These are phyloP conservation scores for Ogataea pilisensis DNA, from an alignment of 805 yeast species.

Conservation along the genomic window DNA sequence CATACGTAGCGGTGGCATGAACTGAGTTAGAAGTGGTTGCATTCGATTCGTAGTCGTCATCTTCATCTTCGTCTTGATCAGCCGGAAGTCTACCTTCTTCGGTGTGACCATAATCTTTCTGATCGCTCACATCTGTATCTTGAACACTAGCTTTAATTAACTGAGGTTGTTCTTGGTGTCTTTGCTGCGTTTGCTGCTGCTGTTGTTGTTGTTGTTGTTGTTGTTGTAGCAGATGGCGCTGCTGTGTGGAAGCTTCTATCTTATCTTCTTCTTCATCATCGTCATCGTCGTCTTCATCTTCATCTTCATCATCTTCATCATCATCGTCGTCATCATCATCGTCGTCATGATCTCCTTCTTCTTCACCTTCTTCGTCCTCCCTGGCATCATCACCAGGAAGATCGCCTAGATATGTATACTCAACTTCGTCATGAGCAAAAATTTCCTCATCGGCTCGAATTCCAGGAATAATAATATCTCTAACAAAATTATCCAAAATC, in stretches of 20 bases:
- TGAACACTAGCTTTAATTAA: background rate
- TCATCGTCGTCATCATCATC: conserved; percentile 30
- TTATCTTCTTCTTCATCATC: background rate
- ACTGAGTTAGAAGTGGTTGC: too few relatives aligned
- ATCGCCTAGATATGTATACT: conserved; percentile 66
- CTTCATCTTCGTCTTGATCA: conserved; percentile 18
- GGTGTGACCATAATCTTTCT: conserved; percentile 17
- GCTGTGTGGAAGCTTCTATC: background rate
- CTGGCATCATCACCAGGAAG: conserved; percentile 46
- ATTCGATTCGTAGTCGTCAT: conserved; percentile 15
- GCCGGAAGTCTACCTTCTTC: conserved; percentile 21
- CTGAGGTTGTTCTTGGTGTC: background rate
- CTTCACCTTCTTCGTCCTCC: conserved; percentile 19
- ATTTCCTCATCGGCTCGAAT: conserved; percentile 39
- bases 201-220: conserved; percentile 1
- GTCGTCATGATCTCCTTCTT: conserved; percentile 1
- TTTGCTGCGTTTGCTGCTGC: conserved; percentile 2
- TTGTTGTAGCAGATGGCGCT: background rate
- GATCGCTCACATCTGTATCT: conserved; percentile 12
- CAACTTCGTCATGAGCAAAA: conserved; percentile 33
- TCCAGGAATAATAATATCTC: conserved; percentile 43
- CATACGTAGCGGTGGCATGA: too few relatives aligned
- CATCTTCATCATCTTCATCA: too few relatives aligned
- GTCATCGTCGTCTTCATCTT: conserved; percentile 13
- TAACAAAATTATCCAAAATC: conserved; percentile 49